phyloP scores from a whole-genome alignment of 1,139 yeast species.

The Zygoascus sp. region DNA sequence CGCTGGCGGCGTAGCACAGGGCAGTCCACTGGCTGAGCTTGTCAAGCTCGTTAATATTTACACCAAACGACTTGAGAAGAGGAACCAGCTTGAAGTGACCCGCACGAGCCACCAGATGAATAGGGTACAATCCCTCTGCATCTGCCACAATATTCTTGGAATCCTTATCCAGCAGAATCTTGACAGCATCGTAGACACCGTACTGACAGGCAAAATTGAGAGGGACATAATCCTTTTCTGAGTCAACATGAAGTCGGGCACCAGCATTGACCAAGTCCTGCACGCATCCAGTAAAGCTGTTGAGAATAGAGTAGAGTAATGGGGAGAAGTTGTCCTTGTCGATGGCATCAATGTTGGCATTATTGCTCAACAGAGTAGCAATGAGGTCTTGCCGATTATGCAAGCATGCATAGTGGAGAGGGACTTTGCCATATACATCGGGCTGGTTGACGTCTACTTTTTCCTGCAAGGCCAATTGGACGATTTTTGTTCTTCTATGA shows the following conservation, averaged over 20 bases:
- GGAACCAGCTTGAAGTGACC: conserved; percentile 71
- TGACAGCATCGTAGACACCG: conserved; percentile 71
- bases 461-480: conserved; percentile 35
- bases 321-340: conserved; percentile 55
- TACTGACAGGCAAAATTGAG: conserved; percentile 84
- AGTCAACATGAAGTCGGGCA: conserved; percentile 38
- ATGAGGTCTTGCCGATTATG: conserved; percentile 35
- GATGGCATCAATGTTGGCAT: conserved; percentile 36
- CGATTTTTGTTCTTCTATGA: conserved; percentile 32
- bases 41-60: conserved; percentile 74
- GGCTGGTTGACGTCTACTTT: conserved; percentile 39
- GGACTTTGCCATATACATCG: conserved; percentile 74
- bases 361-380: conserved; percentile 32
- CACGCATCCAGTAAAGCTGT: conserved; percentile 56
- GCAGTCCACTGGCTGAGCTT: conserved; percentile 93
- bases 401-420: conserved; percentile 79
- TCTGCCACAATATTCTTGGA: conserved; percentile 38
- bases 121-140: conserved; percentile 69
- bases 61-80: conserved; percentile 65
- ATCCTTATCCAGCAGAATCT: conserved; percentile 47
- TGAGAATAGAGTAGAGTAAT: conserved; percentile 69
- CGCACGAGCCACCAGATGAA: conserved; percentile 83
- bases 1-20: conserved; percentile 81
- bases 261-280: conserved; percentile 43
- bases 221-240: conserved; percentile 60